Percentiles rank a stretch among this genome's conserved stretches.
These are phyloP conservation scores for Xylaria multiplex DNA, from an alignment of 2,329 filamentous ascomycete genomes.

Conservation along the genomic window DNA sequence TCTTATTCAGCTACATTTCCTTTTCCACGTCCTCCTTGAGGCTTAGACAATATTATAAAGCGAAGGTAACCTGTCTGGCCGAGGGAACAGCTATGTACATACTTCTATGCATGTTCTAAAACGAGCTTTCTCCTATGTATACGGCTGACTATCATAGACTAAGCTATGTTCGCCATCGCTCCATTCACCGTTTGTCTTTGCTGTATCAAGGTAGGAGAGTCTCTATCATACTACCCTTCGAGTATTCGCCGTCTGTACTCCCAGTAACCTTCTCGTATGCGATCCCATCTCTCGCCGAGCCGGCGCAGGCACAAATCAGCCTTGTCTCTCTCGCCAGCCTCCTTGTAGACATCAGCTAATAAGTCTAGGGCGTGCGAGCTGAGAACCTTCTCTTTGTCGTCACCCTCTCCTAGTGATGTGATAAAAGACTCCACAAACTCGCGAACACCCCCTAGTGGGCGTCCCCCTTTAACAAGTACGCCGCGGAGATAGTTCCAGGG, in stretches of 20 bases:
- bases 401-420: conserved; percentile 55
- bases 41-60: not conserved
- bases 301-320: conserved; percentile 77
- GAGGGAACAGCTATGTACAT: not conserved
- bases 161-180: not conserved
- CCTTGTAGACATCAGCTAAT: conserved; percentile 73
- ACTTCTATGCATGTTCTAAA: not conserved
- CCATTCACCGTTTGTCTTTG: not conserved
- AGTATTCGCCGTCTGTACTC: conserved; percentile 65
- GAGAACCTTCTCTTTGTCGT: conserved; percentile 61
- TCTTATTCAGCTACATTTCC: not conserved
- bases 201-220: not conserved
- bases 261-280: conserved; percentile 92
- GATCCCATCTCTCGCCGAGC: conserved; percentile 87
- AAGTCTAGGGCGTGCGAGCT: conserved; percentile 77
- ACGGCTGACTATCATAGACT: not conserved
- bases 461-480: conserved; percentile 73
- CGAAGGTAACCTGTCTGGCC: not conserved
- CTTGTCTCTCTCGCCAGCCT: conserved; percentile 65
- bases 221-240: conserved; percentile 13
- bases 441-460: conserved; percentile 57
- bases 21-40: not conserved
- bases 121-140: not conserved
- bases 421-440: conserved; percentile 64
- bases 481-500: conserved; percentile 93